A percentile compares a stretch with the other conserved stretches of the same genome.
These are phyloP conservation scores for Neurospora sp. DNA, from an alignment of 495 filamentous ascomycete species.

Conservation along the genomic window DNA sequence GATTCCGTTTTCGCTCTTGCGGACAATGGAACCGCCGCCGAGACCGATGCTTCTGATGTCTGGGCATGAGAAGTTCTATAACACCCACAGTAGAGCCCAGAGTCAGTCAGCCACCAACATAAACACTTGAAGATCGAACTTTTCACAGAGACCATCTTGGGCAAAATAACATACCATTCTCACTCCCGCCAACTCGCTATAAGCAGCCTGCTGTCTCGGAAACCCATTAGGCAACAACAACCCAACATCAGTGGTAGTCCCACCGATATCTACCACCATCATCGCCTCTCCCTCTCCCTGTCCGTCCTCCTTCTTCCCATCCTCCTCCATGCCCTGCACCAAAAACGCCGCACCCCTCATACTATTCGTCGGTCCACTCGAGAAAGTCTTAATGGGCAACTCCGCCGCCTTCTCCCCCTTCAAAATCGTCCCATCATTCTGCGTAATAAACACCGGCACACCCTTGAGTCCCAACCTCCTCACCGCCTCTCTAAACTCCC, in stretches of 20 bases:
- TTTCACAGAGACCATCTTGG: neutral
- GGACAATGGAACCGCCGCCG: slow-evolving; percentile 43
- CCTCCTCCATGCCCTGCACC: slow-evolving; percentile 13
- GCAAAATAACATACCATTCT: slow-evolving; percentile 18
- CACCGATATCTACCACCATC: slow-evolving; percentile 42
- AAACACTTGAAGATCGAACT: neutral
- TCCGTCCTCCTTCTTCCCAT: neutral
- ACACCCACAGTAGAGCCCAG: neutral
- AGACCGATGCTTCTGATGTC: slow-evolving; percentile 44
- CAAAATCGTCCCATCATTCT: slow-evolving; percentile 47
- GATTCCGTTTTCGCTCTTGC: slow-evolving; percentile 15
- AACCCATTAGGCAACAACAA: slow-evolving; percentile 33
- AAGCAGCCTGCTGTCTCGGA: slow-evolving; percentile 33
- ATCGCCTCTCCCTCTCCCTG: slow-evolving; percentile 14
- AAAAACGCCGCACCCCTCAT: slow-evolving; percentile 48
- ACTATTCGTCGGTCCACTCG: slow-evolving; percentile 45
- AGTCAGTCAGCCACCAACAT: neutral
- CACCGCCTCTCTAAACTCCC: slow-evolving; percentile 36
- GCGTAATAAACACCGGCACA: slow-evolving; percentile 41
- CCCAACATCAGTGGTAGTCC: slow-evolving; percentile 39
- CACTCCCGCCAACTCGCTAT: slow-evolving; percentile 35
- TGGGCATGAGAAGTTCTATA: slow-evolving; percentile 34
- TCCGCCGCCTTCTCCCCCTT: slow-evolving; percentile 35
- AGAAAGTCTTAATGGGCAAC: slow-evolving; percentile 45
- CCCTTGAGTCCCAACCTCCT: slow-evolving; percentile 35